Percentiles rank a stretch among this genome's conserved stretches.
Evolutionary conservation across 2,329 filamentous ascomycete genomes (phyloP).

Genomic region (Sporothrix schenckii): DNA sequence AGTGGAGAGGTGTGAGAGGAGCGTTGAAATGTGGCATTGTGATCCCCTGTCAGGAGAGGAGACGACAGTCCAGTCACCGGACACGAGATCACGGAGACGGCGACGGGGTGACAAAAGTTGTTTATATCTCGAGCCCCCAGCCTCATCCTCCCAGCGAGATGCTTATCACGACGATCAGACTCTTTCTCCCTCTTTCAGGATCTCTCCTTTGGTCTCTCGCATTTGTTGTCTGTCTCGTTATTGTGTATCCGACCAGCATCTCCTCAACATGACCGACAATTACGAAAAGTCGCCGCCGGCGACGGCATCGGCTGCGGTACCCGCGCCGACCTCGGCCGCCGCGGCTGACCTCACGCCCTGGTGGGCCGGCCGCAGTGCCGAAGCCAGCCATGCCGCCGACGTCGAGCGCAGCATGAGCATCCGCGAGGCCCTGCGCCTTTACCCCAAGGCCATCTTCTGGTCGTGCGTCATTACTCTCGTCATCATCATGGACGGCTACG

Average conservation of each 20-base stretch:
- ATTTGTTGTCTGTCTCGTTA: not conserved
- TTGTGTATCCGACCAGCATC: no score
- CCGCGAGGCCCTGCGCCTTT: conserved; percentile 33
- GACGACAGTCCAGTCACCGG: not conserved
- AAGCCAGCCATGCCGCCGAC: conserved; percentile 15
- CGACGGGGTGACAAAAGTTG: not conserved
- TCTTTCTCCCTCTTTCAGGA: no score
- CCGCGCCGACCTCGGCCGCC: not conserved
- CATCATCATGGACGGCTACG: conserved; percentile 50
- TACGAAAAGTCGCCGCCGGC: conserved; percentile 13
- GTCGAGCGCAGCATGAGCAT: conserved; percentile 29
- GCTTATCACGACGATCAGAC: conserved; percentile 1
- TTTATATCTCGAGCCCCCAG: conserved; percentile 5
- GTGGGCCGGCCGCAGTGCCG: conserved; percentile 21
- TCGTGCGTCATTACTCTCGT: conserved; percentile 41
- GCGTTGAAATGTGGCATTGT: no score
- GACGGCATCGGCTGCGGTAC: not conserved
- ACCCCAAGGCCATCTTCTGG: conserved; percentile 43
- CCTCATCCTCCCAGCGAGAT: not conserved
- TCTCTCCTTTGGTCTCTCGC: not conserved
- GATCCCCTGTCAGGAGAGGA: not conserved
- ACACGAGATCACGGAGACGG: not conserved
- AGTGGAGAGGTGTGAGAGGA: no score
- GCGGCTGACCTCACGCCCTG: conserved; percentile 3
- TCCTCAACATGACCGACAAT: not conserved